Percentiles rank a stretch among this genome's conserved stretches.
Conservation (phyloP, 306 rosid genomes). For the Lithocarpus polystachyus region DNA sequence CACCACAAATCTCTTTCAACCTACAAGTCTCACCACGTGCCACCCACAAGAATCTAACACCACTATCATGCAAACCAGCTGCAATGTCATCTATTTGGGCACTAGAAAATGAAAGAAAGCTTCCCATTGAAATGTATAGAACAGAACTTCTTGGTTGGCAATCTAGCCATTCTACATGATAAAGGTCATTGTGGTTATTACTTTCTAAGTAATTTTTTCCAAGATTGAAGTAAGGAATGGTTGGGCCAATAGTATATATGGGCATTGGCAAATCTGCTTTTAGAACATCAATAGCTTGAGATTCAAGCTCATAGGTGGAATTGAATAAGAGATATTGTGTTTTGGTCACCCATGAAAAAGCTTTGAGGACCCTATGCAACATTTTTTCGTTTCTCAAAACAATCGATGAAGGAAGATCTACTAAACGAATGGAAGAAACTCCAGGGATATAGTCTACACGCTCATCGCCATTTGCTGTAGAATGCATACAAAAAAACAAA, state of each 20-base stretch:
- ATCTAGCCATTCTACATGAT: slow-evolving; percentile 43
- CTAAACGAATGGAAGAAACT: slow-evolving; percentile 21
- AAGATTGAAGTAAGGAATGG: slow-evolving; percentile 28
- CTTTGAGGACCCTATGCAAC: slow-evolving; percentile 7
- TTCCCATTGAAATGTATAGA: slow-evolving; percentile 52
- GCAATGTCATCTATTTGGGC: slow-evolving; percentile 53
- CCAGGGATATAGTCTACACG: slow-evolving; percentile 32
- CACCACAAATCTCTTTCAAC: slow-evolving; percentile 33
- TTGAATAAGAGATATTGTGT: slow-evolving; percentile 39
- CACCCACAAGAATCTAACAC: slow-evolving; percentile 51
- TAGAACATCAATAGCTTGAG: slow-evolving; percentile 28
- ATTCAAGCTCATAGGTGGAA: slow-evolving; percentile 44
- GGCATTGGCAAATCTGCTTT: slow-evolving; percentile 28
- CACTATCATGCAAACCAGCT: slow-evolving; percentile 27
- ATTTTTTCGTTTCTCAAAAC: not conserved
- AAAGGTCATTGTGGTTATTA: not conserved
- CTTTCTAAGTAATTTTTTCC: not conserved
- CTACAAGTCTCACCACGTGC: slow-evolving; percentile 25
- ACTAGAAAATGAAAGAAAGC: slow-evolving; percentile 40
- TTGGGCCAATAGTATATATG: slow-evolving; percentile 50
- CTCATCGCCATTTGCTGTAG: slow-evolving; percentile 17
- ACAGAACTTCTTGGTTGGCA: slow-evolving; percentile 41
- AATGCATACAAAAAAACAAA: not conserved
- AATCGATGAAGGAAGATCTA: slow-evolving; percentile 21
- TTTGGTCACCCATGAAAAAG: slow-evolving; percentile 27